Conservation (phyloP, 2,329 filamentous ascomycete species). For the Mollisiaceae sp. region DNA sequence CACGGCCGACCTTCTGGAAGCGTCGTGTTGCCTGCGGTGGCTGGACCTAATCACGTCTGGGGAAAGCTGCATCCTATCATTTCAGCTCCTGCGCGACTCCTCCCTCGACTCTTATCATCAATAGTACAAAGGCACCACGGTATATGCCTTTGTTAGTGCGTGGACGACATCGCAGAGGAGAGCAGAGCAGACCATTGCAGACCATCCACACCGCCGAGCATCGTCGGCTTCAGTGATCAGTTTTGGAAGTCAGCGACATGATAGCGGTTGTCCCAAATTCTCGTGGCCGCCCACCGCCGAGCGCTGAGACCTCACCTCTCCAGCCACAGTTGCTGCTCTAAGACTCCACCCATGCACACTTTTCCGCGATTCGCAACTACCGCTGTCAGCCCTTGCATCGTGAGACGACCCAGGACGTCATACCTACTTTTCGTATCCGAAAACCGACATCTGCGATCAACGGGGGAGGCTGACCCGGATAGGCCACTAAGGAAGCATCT, state of each 20-base stretch:
- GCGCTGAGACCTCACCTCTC: background rate
- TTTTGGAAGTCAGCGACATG: background rate
- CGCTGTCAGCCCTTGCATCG: slow-evolving; percentile 7
- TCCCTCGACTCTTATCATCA: background rate
- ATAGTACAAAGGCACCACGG: no score
- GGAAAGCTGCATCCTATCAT: background rate
- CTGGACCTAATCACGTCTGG: background rate
- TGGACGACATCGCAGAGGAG: background rate
- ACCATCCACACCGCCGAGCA: background rate
- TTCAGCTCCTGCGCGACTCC: background rate
- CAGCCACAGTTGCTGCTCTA: slow-evolving; percentile 13
- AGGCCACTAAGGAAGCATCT: background rate
- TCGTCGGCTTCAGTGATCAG: background rate
- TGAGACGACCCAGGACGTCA: background rate
- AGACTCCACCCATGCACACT: background rate
- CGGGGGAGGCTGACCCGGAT: slow-evolving; percentile 6
- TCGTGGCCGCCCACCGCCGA: no score
- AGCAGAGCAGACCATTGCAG: no score
- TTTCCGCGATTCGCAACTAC: background rate
- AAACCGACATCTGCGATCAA: slow-evolving; percentile 1
- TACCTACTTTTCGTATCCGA: slow-evolving; percentile 1
- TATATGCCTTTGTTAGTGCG: background rate
- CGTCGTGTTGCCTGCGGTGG: slow-evolving; percentile 3
- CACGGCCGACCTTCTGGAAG: background rate
- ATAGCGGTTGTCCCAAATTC: background rate